Base-by-base conservation (phyloP, 108 stramenopile species). In the Skeletonema grethae region DNA sequence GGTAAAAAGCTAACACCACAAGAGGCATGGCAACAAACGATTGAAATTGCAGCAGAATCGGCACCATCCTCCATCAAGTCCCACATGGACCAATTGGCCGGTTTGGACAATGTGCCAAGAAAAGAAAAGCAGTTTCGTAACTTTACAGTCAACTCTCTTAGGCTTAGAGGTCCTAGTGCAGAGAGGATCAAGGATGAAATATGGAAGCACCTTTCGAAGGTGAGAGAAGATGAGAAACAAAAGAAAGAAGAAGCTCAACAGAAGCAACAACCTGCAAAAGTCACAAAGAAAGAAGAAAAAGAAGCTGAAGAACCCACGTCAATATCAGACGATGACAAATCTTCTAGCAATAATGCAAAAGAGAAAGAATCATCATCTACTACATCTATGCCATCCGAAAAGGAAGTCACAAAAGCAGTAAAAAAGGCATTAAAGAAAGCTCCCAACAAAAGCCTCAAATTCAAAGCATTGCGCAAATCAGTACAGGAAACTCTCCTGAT, bases 51-150 rank as follows among this genome's bases (percentile, higher is more conserved):
- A 4, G 82, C 81, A 13, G 68, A 69, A n/a, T 74, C 77, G 12
- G 83, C 88, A 58, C 88, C 91, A 16, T 63, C 75, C 0, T 79
- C 82, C 20, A 34, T 93, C 12, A 82, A 84, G 50, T 57, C 76
- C 12, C 82, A 90, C 57, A 75, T 95, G 69, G 38, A 86, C 65
- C 78, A 76, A 18, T 79, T 95, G 71, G 61, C 84, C 20, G 39
- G 65, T 20, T 55, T 84, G 7, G 91, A 90, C 28, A 93, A 95
- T 79, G 89, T 97, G 11, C 97, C 97, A 16, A 69, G 93, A 46
- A 92, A 96, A 50, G 86, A 90, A 68, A 96, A 95, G 69, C 89
- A 93, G 78, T 97, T 97, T 84, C 77, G 86, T 1, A 97, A 97
- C 57, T 97, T 97, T 75, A 75, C 92, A 9, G 63, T 70, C 11